Percentiles rank a stretch among this genome's conserved stretches.
Evolutionary conservation across 768 basidiomycete species (phyloP).

Genomic region (Russula ochroleuca): DNA sequence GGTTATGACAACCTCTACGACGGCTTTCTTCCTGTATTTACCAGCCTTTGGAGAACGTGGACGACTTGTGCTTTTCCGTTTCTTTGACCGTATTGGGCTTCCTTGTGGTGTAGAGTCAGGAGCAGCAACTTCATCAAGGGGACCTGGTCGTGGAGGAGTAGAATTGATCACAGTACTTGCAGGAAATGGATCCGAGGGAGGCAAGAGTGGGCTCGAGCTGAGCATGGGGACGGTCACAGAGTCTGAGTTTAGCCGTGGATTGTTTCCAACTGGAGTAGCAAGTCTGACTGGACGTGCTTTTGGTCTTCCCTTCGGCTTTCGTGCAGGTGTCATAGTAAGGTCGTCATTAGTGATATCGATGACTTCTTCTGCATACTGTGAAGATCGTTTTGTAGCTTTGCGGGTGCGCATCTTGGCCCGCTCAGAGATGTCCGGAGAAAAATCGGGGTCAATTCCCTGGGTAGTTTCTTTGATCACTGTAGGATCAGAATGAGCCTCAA

Average conservation of each 20-base stretch:
- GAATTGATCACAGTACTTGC: conserved; percentile 21
- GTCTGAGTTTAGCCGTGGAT: conserved; percentile 21
- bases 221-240: conserved; percentile 28
- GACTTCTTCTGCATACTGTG: conserved; percentile 23
- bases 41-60: background rate
- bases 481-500: conserved; percentile 8
- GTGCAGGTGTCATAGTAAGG: conserved; percentile 25
- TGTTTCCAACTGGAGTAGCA: conserved; percentile 18
- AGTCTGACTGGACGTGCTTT: conserved; percentile 24
- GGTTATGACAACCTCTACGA: conserved; percentile 29
- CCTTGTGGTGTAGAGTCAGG: conserved; percentile 14
- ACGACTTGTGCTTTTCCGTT: conserved; percentile 20
- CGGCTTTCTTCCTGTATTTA: conserved; percentile 23
- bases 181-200: conserved; percentile 31
- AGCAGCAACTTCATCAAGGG: conserved; percentile 1
- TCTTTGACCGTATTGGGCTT: conserved; percentile 22
- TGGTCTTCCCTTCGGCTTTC: conserved; percentile 11
- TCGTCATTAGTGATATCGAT: conserved; percentile 36
- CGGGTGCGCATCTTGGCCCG: conserved; percentile 35
- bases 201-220: conserved; percentile 32
- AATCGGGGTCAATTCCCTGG: too few relatives aligned
- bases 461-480: background rate
- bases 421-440: conserved; percentile 33
- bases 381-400: conserved; percentile 24
- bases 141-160: conserved; percentile 15